Percentiles rank a stretch among this genome's conserved stretches.
Evolutionary conservation across 192 early-diverging fungal species (phyloP).

Genomic region (Podila minutissima): DNA sequence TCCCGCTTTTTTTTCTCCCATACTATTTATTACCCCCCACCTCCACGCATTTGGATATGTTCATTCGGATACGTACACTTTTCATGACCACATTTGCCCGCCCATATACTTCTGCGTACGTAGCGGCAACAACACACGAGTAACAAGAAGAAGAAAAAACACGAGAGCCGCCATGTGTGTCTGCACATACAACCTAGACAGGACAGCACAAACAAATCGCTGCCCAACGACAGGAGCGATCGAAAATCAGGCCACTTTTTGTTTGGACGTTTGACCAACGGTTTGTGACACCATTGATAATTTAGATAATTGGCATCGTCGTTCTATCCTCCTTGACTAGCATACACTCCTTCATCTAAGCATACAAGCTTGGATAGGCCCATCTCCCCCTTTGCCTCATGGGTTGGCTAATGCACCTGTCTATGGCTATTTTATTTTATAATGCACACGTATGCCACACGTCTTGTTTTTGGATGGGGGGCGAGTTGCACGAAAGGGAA

Average conservation of each 20-base stretch:
- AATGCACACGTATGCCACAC: too few relatives aligned
- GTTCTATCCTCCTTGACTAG: neutral
- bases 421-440: too few relatives aligned
- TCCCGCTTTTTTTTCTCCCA: neutral
- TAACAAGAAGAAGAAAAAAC: neutral
- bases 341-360: too few relatives aligned
- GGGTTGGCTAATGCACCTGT: too few relatives aligned
- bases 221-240: neutral
- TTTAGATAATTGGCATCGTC: neutral
- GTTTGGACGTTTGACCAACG: neutral
- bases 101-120: neutral
- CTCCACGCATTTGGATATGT: neutral
- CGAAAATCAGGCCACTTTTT: slow-evolving; percentile 11
- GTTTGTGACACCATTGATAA: neutral
- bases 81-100: neutral
- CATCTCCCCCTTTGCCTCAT: too few relatives aligned
- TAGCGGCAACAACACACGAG: neutral
- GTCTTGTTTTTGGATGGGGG: too few relatives aligned
- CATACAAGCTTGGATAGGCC: too few relatives aligned
- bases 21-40: neutral
- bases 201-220: neutral
- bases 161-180: neutral
- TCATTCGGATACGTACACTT: neutral
- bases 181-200: neutral
- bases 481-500: too few relatives aligned